Evolutionary conservation across 1,284 basidiomycete species (phyloP).

Genomic region (Pyrrhoderma lamaoense): DNA sequence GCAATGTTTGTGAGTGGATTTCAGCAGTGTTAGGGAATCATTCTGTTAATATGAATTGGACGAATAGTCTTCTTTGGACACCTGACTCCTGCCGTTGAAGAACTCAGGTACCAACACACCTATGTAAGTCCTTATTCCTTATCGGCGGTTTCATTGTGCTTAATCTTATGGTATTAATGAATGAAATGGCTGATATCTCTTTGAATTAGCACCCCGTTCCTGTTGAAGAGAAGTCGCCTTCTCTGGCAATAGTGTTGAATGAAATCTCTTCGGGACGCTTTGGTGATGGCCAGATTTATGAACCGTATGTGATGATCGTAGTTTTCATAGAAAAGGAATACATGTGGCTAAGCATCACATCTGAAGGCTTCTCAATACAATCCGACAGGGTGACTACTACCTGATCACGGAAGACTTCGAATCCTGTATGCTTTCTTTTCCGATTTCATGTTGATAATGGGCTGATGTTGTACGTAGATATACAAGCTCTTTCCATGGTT

Average conservation of each 20-base stretch:
- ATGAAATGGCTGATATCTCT: not conserved
- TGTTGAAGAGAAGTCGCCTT: slow-evolving; percentile 75
- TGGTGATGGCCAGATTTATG: slow-evolving; percentile 70
- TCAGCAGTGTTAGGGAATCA: not conserved
- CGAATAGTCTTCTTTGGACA: slow-evolving; percentile 82
- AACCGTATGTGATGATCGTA: slow-evolving; percentile 50
- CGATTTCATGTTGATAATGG: not conserved
- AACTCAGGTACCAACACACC: slow-evolving; percentile 74
- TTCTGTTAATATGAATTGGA: slow-evolving; percentile 2
- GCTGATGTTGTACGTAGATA: slow-evolving; percentile 38
- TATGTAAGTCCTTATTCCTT: slow-evolving; percentile 34
- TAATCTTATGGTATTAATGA: not conserved
- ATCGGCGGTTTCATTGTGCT: no score
- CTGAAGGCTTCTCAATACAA: slow-evolving; percentile 58
- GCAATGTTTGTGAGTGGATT: slow-evolving; percentile 55
- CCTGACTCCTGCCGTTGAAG: slow-evolving; percentile 74
- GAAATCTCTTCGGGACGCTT: slow-evolving; percentile 68
- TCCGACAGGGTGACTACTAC: slow-evolving; percentile 75
- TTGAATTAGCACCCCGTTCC: slow-evolving; percentile 50
- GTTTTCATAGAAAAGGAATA: not conserved
- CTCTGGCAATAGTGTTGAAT: slow-evolving; percentile 67
- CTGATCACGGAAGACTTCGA: slow-evolving; percentile 86
- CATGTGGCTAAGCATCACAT: slow-evolving; percentile 22
- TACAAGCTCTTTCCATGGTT: slow-evolving; percentile 76
- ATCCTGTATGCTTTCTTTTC: slow-evolving; percentile 51